phyloP scores from a whole-genome alignment of 352 stramenopile genomes.

The Phytophthora ohioensis region DNA sequence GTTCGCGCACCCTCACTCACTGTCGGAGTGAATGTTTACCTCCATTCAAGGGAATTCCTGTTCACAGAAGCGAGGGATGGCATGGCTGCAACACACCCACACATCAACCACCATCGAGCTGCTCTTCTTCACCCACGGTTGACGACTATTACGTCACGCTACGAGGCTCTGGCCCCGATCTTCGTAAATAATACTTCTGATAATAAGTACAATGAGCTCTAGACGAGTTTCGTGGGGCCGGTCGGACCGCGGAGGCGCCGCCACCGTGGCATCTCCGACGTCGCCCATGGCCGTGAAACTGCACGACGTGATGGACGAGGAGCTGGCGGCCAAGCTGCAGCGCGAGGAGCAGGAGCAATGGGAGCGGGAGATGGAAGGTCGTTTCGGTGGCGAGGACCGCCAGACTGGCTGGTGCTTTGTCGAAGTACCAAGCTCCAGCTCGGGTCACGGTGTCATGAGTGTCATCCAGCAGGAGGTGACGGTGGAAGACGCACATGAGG shows the following conservation, averaged over 20 bases:
- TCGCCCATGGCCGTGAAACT: conserved; percentile 55
- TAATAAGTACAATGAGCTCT: conserved; percentile 25
- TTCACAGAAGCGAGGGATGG: conserved; percentile 7
- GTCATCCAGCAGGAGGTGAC: conserved; percentile 77
- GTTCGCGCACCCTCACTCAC: conserved; percentile 18
- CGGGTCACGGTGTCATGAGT: conserved; percentile 73
- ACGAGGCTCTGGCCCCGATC: not conserved
- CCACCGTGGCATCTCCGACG: conserved; percentile 22
- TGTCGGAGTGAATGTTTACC: not conserved
- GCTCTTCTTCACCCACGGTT: conserved; percentile 12
- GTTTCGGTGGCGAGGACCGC: conserved; percentile 62
- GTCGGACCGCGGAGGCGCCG: not conserved
- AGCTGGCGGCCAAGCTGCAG: conserved; percentile 75
- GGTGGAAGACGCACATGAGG: conserved; percentile 49
- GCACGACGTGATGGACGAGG: conserved; percentile 76
- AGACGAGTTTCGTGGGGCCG: conserved; percentile 19
- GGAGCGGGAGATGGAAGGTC: conserved; percentile 67
- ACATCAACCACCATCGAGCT: conserved; percentile 18
- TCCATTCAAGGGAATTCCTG: conserved; percentile 2
- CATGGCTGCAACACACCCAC: conserved; percentile 23
- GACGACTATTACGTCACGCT: conserved; percentile 21
- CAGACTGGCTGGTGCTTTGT: conserved; percentile 79
- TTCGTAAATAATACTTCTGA: conserved; percentile 10
- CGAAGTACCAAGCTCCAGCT: conserved; percentile 69
- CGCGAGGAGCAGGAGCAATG: conserved; percentile 76